phyloP scores from a whole-genome alignment of 2,329 filamentous ascomycete species.

The Xenosphaeropsis pyriputrescens region DNA sequence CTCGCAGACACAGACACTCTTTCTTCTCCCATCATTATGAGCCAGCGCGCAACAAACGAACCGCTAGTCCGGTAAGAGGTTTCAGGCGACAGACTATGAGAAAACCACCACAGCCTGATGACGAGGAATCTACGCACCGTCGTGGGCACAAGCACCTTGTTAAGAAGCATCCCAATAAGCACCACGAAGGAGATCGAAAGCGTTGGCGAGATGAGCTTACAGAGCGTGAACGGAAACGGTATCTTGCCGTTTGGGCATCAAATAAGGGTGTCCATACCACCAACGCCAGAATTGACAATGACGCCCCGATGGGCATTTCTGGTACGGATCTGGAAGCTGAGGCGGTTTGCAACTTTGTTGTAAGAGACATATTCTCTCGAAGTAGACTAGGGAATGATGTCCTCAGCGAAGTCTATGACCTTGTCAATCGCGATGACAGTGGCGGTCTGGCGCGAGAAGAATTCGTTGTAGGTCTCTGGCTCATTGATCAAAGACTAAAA shows the following conservation, averaged over 20 bases:
- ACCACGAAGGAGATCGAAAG: constrained; percentile 61
- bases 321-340: constrained; percentile 17
- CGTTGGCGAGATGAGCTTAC: constrained; percentile 68
- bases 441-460: constrained; percentile 51
- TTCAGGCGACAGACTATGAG: constrained; percentile 54
- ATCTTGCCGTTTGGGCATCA: constrained; percentile 75
- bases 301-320: neutral
- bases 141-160: constrained; percentile 37
- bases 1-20: constrained; percentile 15
- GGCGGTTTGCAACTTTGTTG: constrained; percentile 52
- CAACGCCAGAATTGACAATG: neutral
- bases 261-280: constrained; percentile 46
- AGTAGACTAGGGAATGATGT: constrained; percentile 53
- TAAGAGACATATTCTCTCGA: constrained; percentile 60
- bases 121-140: constrained; percentile 33
- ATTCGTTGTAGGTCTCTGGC: constrained; percentile 74
- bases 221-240: constrained; percentile 58
- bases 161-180: constrained; percentile 54
- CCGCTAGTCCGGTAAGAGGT: constrained; percentile 21
- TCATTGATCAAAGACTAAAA: constrained; percentile 68
- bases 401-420: constrained; percentile 61
- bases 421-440: constrained; percentile 44
- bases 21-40: constrained; percentile 16
- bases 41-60: constrained; percentile 19
- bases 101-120: constrained; percentile 36